phyloP scores from a whole-genome alignment of 495 filamentous ascomycete species.

The Aspergillus ellipticus region DNA sequence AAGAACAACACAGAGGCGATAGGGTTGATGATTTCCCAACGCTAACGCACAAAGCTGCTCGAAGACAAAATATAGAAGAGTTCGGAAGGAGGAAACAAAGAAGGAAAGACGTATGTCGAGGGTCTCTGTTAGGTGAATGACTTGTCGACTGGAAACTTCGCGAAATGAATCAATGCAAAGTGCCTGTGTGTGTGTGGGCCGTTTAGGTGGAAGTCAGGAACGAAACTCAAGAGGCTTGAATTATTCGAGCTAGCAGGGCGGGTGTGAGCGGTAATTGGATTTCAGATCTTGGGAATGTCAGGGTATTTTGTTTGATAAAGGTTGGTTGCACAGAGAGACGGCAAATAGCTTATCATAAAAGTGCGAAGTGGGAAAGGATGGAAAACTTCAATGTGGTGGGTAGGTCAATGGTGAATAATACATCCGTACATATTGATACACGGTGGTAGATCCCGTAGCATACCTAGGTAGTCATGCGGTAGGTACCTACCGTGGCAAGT shows the following conservation, averaged over 20 bases:
- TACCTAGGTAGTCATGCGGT: background rate
- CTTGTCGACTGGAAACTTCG: background rate
- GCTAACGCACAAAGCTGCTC: background rate
- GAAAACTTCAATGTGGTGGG: slow-evolving; percentile 1
- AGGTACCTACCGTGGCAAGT: background rate
- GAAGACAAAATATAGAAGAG: background rate
- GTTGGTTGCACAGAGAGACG: background rate
- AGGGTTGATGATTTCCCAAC: background rate
- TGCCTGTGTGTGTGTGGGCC: background rate
- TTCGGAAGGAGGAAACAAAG: background rate
- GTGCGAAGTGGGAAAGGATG: background rate
- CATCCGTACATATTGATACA: background rate
- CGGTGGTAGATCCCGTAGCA: background rate
- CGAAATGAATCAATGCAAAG: background rate
- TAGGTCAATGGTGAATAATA: background rate
- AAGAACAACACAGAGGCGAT: background rate
- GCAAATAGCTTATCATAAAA: slow-evolving; percentile 1
- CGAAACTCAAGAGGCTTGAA: background rate
- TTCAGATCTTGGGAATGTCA: background rate
- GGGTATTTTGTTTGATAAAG: background rate
- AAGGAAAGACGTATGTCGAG: background rate
- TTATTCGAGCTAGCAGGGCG: background rate
- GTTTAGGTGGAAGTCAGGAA: background rate
- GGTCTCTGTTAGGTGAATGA: background rate
- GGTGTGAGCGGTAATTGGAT: background rate